Evolutionary conservation across 441 rosid species (phyloP), one percentile per base, ranked within the genome.

Genomic region (Brassica hybrid): DNA sequence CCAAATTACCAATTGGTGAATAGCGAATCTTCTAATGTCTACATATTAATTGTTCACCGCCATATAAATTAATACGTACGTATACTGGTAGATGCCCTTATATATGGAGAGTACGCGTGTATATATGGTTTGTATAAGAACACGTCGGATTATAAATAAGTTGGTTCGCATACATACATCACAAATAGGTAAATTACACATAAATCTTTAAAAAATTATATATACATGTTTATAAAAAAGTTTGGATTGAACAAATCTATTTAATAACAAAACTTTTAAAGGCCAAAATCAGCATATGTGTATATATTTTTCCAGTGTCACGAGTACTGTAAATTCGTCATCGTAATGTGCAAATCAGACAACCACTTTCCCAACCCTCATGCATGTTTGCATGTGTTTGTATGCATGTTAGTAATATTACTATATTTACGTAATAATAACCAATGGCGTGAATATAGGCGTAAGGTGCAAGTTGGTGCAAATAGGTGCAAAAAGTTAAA

Each of bases 311-410:
- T 10, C 27, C 48, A 65, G 7, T 56, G 19, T 41, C 58, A 43
- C 14, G 72, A 57, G 36, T 18, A 27, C 61, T 45, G 72, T 66
- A 34, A 57, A 5, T 17, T 43, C 34, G 6, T 66, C 60, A 30
- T 67, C 23, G 61, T 67, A 59, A 59, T 59, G 50, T 75, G 73
- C 73, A 75, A 59, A 67, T 48, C 41, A 68, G 74, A 61, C 69
- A 30, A 18, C 25, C 54, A 60, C 68, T 67, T 75, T 68, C 43
- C 34, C 54, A 18, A 50, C 13, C 54, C 18, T 60, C 62, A 13
- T 59, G 67, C 67, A 67, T 67, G 67, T 74, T 12, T 74, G 57
- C 27, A 66, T 58, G 60, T 67, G 67, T 75, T 13, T 74, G 43
- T 38, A 67, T 59, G 61, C 60, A 38, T 67, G 27, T 13, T 67